Evolutionary conservation across 1,284 basidiomycete genomes (phyloP).

Genomic region (Melampsora americana): DNA sequence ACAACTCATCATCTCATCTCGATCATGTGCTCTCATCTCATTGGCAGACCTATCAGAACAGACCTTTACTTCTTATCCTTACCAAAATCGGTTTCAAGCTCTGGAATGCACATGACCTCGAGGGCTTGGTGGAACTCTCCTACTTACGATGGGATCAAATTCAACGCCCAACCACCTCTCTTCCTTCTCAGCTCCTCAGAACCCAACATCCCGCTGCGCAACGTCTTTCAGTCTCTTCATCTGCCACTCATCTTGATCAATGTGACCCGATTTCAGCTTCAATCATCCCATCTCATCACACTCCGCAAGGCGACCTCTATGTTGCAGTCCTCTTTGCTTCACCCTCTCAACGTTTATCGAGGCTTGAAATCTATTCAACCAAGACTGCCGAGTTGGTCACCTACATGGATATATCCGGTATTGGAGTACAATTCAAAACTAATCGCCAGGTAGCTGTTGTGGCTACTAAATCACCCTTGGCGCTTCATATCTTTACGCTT

Average conservation of each 20-base stretch:
- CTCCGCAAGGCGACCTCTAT: neutral
- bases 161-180: neutral
- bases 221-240: neutral
- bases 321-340: slow-evolving; percentile 29
- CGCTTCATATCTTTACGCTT: slow-evolving; percentile 27
- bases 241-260: neutral
- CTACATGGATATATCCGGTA: slow-evolving; percentile 15
- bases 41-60: slow-evolving; percentile 27
- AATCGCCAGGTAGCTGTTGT: slow-evolving; percentile 18
- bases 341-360: slow-evolving; percentile 5
- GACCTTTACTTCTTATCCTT: slow-evolving; percentile 5
- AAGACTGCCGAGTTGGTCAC: neutral
- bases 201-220: neutral
- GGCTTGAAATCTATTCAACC: slow-evolving; percentile 13
- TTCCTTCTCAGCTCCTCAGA: neutral
- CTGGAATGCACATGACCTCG: slow-evolving; percentile 39
- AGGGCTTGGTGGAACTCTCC: slow-evolving; percentile 13
- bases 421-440: slow-evolving; percentile 8
- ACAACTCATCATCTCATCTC: neutral
- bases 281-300: slow-evolving; percentile 2
- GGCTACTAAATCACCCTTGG: slow-evolving; percentile 27
- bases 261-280: slow-evolving; percentile 33
- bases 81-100: slow-evolving; percentile 11
- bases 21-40: slow-evolving; percentile 17
- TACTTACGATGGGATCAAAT: slow-evolving; percentile 24